Conservation (phyloP, 2,329 filamentous ascomycete genomes). For the Aspergillus arachidicola region DNA sequence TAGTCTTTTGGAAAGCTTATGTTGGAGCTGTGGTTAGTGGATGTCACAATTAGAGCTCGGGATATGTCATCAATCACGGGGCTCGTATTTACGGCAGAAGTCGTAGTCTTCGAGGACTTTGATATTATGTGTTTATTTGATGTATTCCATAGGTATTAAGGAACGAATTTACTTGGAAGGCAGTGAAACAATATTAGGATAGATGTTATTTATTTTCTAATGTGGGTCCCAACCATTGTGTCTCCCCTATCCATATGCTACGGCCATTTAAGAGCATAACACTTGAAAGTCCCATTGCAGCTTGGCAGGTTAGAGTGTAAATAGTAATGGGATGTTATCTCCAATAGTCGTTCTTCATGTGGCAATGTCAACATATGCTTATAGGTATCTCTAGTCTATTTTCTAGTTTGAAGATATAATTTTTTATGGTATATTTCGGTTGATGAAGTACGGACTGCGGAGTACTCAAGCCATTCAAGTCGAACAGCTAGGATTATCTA, state of each 20-base stretch:
- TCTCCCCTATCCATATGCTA: neutral
- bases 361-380: neutral
- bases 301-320: neutral
- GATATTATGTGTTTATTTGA: neutral
- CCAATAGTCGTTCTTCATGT: neutral
- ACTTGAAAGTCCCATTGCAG: neutral
- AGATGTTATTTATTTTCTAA: neutral
- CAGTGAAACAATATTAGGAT: neutral
- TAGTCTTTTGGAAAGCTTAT: neutral
- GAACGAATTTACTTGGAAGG: neutral
- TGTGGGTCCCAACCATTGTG: neutral
- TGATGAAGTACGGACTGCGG: too few relatives aligned
- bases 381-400: neutral
- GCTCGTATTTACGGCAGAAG: neutral
- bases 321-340: neutral
- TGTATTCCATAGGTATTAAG: neutral
- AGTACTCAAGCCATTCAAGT: neutral
- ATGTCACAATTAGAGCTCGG: neutral
- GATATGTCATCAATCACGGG: conserved; percentile 10
- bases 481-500: neutral
- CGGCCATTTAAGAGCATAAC: neutral
- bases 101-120: neutral
- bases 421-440: too few relatives aligned
- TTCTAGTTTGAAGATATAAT: neutral
- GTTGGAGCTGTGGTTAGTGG: neutral